Conservation (phyloP, 2,329 filamentous ascomycete genomes). For the Lasiodiplodia theobromae region DNA sequence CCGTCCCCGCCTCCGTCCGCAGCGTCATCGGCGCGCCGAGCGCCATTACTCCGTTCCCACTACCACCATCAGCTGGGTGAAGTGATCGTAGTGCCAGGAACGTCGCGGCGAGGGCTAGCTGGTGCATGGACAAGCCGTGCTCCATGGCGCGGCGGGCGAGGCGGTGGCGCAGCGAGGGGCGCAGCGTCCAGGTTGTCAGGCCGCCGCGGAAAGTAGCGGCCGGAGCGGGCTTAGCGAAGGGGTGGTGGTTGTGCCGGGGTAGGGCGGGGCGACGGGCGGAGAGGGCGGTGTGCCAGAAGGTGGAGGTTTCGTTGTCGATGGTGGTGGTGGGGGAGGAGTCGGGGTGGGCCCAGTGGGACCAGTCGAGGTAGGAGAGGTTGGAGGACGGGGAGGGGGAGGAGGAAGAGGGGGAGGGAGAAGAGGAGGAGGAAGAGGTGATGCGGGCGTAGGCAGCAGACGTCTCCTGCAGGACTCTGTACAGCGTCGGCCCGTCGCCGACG, state of each 20-base stretch:
- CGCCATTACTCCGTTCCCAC: neutral
- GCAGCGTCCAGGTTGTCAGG: neutral
- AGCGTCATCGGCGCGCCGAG: conserved; percentile 27
- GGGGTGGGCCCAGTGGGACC: neutral
- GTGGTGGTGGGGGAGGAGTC: neutral
- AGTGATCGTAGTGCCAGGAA: conserved; percentile 15
- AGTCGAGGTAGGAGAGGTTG: neutral
- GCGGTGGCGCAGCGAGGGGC: neutral
- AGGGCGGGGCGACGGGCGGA: neutral
- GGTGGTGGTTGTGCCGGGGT: neutral
- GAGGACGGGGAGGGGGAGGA: neutral
- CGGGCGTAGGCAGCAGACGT: neutral
- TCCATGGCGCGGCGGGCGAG: neutral
- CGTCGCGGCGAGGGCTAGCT: conserved; percentile 18
- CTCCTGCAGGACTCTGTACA: conserved; percentile 7
- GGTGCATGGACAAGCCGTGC: conserved; percentile 8
- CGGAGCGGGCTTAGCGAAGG: neutral
- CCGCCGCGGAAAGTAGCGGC: neutral
- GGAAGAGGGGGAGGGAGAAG: neutral
- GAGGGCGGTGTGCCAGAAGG: neutral
- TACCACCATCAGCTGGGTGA: neutral
- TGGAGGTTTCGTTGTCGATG: neutral
- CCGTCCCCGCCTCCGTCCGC: conserved; percentile 28
- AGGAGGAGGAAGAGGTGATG: neutral
- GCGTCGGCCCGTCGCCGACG: conserved; percentile 19